Evolutionary conservation across 2,329 filamentous ascomycete species (phyloP).

Genomic region (Paecilomyces formosus): DNA sequence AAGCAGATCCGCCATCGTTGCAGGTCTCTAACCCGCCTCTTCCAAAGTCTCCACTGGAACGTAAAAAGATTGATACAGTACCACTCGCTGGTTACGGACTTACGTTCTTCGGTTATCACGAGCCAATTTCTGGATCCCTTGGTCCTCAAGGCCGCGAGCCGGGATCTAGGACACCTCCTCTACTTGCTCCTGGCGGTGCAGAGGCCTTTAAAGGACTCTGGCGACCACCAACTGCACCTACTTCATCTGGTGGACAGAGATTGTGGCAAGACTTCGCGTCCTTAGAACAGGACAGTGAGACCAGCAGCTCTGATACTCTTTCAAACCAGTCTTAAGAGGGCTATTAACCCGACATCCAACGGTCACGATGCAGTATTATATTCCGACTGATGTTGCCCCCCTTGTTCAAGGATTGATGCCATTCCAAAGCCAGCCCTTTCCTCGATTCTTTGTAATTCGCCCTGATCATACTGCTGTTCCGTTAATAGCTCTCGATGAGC

Average conservation of each 20-base stretch:
- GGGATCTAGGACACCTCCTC: not conserved
- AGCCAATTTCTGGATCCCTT: not conserved
- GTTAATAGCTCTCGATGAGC: conserved; percentile 37
- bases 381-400: not conserved
- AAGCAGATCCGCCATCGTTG: not conserved
- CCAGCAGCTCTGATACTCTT: not conserved
- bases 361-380: not conserved
- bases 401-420: not conserved
- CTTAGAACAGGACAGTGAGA: not conserved
- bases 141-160: not conserved
- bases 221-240: not conserved
- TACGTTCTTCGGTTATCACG: not conserved
- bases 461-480: conserved; percentile 27
- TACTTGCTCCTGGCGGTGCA: not conserved
- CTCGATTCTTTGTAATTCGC: conserved; percentile 33
- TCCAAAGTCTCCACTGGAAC: not conserved
- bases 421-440: conserved; percentile 14
- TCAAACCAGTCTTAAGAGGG: not conserved
- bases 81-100: not conserved
- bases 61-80: not conserved
- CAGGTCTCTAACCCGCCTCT: not conserved
- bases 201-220: not conserved
- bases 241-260: not conserved
- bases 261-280: not conserved
- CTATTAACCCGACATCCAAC: not conserved